These are phyloP conservation scores for Hyaloscypha finlandica DNA, from an alignment of 495 filamentous ascomycete species.

Conservation along the genomic window DNA sequence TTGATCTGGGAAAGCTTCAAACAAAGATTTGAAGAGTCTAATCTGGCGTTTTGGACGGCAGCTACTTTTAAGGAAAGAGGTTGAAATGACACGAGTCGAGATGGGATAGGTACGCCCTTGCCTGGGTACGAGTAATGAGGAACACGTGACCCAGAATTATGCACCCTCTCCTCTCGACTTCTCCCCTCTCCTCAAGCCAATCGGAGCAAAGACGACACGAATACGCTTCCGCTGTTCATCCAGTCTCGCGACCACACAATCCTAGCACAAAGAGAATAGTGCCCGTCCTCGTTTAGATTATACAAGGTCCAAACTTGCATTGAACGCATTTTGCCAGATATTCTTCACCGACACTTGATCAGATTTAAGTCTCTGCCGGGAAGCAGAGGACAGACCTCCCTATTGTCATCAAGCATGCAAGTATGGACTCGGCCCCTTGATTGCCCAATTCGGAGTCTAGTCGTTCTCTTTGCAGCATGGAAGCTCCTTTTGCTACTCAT, in stretches of 20 bases:
- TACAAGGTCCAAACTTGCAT: conserved; percentile 15
- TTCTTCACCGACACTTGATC: conserved; percentile 5
- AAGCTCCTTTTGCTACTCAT: conserved; percentile 71
- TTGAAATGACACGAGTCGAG: no score
- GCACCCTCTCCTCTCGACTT: neutral
- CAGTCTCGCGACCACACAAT: neutral
- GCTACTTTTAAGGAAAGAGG: no score
- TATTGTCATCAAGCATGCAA: conserved; percentile 16
- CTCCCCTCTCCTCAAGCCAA: neutral
- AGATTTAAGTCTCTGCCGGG: neutral
- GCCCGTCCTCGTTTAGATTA: neutral
- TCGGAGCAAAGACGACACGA: neutral
- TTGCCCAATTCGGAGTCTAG: conserved; percentile 24
- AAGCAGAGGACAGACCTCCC: neutral
- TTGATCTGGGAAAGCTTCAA: neutral
- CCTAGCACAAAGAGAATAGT: neutral
- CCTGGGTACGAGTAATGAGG: no score
- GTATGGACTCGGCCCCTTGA: conserved; percentile 12
- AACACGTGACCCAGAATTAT: neutral
- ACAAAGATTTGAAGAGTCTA: neutral
- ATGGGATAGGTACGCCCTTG: no score
- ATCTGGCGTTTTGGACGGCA: neutral
- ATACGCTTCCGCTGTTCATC: neutral
- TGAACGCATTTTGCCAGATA: conserved; percentile 7
- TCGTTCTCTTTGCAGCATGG: conserved; percentile 57